Evolutionary conservation across 371 early-diverging fungal genomes (phyloP).

Genomic region (Mucor sp.): DNA sequence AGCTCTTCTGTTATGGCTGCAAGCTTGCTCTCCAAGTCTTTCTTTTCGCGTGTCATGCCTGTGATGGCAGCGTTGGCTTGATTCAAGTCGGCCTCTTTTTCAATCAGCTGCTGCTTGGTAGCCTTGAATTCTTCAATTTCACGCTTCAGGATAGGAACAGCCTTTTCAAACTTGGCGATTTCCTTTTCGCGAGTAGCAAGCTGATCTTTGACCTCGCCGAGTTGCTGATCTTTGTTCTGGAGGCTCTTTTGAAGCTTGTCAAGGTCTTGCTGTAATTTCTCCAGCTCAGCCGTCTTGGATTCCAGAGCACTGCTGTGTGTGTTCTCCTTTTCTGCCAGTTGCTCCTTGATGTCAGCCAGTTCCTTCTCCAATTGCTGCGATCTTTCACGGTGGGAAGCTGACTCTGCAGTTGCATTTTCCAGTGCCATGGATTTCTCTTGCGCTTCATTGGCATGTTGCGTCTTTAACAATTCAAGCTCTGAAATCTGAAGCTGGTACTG

Average conservation of each 20-base stretch:
- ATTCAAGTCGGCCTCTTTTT: neutral
- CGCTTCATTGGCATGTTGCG: neutral
- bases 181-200: neutral
- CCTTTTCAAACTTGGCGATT: neutral
- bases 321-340: neutral
- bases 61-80: neutral
- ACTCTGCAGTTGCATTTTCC: neutral
- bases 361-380: neutral
- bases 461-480: constrained; percentile 6
- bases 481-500: neutral
- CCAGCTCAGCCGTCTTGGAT: neutral
- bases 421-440: neutral
- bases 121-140: constrained; percentile 7
- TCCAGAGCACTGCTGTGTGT: neutral
- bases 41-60: neutral
- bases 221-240: neutral
- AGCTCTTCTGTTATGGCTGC: neutral
- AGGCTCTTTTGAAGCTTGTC: neutral
- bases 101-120: neutral
- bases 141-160: neutral
- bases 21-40: neutral
- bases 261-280: neutral
- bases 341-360: neutral
- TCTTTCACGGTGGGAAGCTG: neutral
- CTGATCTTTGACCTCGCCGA: neutral